Conservation (phyloP, 345 rosid genomes). For the Boechera retrofracta region DNA sequence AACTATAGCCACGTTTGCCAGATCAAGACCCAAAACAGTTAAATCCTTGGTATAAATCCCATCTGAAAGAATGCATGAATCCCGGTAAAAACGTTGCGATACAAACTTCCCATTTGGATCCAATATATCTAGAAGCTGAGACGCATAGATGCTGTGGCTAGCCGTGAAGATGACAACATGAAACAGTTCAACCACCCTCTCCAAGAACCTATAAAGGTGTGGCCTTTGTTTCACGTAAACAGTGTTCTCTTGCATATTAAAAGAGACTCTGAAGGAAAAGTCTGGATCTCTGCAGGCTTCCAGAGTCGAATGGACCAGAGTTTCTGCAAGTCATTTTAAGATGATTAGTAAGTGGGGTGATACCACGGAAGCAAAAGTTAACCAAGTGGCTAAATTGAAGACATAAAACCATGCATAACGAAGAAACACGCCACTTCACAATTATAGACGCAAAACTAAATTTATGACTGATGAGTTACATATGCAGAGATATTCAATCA, state of each 20-base stretch:
- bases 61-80: slow-evolving; percentile 71
- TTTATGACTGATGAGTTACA: no score
- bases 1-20: slow-evolving; percentile 79
- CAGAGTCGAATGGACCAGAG: slow-evolving; percentile 76
- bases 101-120: slow-evolving; percentile 66
- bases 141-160: slow-evolving; percentile 82
- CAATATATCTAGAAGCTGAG: slow-evolving; percentile 70
- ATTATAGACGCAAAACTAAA: background rate
- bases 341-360: background rate
- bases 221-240: slow-evolving; percentile 80
- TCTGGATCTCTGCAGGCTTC: slow-evolving; percentile 67
- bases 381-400: background rate
- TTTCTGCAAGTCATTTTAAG: slow-evolving; percentile 54
- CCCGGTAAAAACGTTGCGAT: slow-evolving; percentile 70
- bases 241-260: slow-evolving; percentile 73
- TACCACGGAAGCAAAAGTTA: background rate
- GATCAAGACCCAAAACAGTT: slow-evolving; percentile 79
- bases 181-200: slow-evolving; percentile 76
- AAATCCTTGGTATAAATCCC: slow-evolving; percentile 80
- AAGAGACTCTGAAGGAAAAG: slow-evolving; percentile 67
- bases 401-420: no score
- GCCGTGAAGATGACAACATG: slow-evolving; percentile 78
- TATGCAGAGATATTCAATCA: no score
- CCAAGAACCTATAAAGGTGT: slow-evolving; percentile 64
- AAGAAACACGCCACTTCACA: no score